Evolutionary conservation across 2,329 filamentous ascomycete genomes (phyloP), one percentile per base, ranked within the genome.

Genomic region (Thyridium curvatum): DNA sequence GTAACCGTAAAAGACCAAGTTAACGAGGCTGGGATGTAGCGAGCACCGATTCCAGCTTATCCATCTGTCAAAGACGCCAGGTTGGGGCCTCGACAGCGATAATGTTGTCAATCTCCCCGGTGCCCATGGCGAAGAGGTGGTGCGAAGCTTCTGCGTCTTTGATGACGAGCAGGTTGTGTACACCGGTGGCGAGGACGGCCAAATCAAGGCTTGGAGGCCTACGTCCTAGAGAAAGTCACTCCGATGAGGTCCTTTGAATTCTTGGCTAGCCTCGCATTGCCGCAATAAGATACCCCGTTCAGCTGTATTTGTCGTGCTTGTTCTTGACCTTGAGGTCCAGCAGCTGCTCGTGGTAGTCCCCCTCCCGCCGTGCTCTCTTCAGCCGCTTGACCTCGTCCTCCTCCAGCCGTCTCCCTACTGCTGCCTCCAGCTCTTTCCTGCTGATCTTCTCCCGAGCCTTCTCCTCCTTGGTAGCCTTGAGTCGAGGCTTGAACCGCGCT

Each of bases 311-410:
- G 64, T 95, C 89, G 64, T 94, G 90, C 66, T 94, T 95, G 40
- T 81, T 82, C 68, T 95, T 95, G 21, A 93, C 84, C 62, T 91
- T 93, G 40, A 96, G 69, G 63, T 94, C 82, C 47, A 97, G 64
- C 53, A 96, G 64, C 50, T 77, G 77, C 65, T 97, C 90, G 58
- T 96, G 86, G 58, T 93, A 96, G 58, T 91, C 82, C 1, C 93
- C 93, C 51, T 96, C 86, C 51, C 79, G 77, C 56, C 86, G 76
- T 28, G 93, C 89, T 62, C 70, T 83, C 70, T 94, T 94, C 55
- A 98, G 60, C 58, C 70, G 77, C 64, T 76, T 83, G 32, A 96
- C 86, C 63, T 98, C 93, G 40, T 91, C 83, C 53, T 97, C 90
- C 12, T 87, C 77, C 38, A 96, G 60, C 41, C 69, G 72, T 44